phyloP scores from a whole-genome alignment of 2,329 filamentous ascomycete genomes.

The Aspergillus fumigatiaffinis region DNA sequence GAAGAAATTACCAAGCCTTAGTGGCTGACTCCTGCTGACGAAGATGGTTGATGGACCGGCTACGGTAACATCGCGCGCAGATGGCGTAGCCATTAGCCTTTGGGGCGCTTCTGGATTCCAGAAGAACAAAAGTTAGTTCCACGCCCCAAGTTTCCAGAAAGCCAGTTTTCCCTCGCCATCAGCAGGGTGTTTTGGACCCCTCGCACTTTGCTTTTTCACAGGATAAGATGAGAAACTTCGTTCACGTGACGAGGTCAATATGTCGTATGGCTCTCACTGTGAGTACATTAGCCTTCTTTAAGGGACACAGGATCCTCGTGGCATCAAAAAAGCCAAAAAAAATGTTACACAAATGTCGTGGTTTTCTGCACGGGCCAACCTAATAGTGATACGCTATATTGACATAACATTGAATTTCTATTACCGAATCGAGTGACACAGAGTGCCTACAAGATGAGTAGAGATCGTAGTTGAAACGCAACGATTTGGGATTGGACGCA shows the following conservation, averaged over 20 bases:
- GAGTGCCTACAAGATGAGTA: neutral
- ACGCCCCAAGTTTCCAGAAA: neutral
- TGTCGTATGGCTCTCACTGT: too few relatives aligned
- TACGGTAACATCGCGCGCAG: constrained; percentile 6
- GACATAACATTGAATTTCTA: neutral
- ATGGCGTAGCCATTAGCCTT: neutral
- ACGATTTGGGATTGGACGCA: neutral
- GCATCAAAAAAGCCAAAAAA: neutral
- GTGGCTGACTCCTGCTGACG: neutral
- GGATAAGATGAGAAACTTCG: neutral
- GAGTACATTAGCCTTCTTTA: neutral
- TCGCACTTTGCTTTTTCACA: neutral
- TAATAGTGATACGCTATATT: neutral
- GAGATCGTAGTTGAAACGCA: neutral
- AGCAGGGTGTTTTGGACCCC: neutral
- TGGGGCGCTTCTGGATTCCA: neutral
- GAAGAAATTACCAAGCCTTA: neutral
- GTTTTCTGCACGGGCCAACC: neutral
- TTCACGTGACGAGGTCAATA: neutral
- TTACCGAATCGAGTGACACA: neutral
- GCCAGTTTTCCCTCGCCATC: neutral
- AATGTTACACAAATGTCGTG: neutral
- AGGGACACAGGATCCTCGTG: neutral
- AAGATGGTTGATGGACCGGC: neutral
- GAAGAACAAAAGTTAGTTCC: neutral